Conservation (phyloP, 495 filamentous ascomycete species). For the Lophium mytilinum region DNA sequence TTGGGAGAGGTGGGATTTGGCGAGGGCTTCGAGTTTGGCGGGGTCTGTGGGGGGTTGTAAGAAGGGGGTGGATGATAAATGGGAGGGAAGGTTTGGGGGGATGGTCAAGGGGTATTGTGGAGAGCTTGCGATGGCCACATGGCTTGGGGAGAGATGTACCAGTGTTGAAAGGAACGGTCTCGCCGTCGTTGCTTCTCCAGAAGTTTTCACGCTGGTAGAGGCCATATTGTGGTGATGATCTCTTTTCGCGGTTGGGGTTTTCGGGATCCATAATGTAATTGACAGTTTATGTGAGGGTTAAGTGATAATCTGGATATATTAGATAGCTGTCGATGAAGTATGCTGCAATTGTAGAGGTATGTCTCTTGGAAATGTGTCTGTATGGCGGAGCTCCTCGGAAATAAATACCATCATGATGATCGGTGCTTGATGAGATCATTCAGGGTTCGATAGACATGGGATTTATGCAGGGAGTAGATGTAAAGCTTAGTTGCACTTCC, state of each 20-base stretch:
- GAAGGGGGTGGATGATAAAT: background rate
- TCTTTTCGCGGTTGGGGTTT: slow-evolving; percentile 47
- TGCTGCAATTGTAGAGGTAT: too few relatives aligned
- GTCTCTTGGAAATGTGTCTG: too few relatives aligned
- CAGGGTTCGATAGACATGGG: too few relatives aligned
- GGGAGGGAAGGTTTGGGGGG: too few relatives aligned
- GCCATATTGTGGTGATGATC: slow-evolving; percentile 53
- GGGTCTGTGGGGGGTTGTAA: slow-evolving; percentile 41
- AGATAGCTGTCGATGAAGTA: too few relatives aligned
- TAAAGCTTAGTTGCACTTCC: too few relatives aligned
- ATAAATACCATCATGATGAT: too few relatives aligned
- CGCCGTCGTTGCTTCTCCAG: slow-evolving; percentile 48
- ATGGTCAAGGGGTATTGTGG: background rate
- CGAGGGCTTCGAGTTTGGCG: slow-evolving; percentile 48
- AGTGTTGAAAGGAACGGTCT: slow-evolving; percentile 51
- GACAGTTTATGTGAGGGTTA: too few relatives aligned
- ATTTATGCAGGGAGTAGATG: too few relatives aligned
- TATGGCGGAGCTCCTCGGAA: too few relatives aligned
- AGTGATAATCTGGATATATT: too few relatives aligned
- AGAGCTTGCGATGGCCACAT: background rate
- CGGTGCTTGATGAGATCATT: too few relatives aligned
- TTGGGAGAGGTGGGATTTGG: slow-evolving; percentile 47
- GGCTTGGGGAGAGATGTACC: slow-evolving; percentile 9
- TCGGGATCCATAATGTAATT: slow-evolving; percentile 40
- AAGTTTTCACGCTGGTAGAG: slow-evolving; percentile 58